Evolutionary conservation across 2,329 filamentous ascomycete genomes (phyloP).

Genomic region (Alternaria atra): DNA sequence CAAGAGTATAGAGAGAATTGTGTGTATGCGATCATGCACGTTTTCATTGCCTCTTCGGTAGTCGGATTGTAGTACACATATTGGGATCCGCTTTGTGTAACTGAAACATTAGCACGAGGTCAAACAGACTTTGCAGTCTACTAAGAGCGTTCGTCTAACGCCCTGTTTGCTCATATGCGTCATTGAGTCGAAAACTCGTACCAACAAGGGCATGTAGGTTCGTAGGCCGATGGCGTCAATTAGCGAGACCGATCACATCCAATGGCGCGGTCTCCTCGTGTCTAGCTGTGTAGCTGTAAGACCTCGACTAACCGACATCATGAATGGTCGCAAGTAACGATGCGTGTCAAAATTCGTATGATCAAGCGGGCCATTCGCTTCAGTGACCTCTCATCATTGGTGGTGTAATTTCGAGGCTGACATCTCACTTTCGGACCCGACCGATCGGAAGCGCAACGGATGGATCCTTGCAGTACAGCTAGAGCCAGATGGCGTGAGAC

Average conservation of each 20-base stretch:
- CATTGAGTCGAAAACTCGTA: neutral
- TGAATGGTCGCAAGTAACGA: neutral
- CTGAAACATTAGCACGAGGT: neutral
- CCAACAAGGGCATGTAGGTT: neutral
- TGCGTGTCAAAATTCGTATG: neutral
- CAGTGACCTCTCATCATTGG: neutral
- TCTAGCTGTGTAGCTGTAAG: neutral
- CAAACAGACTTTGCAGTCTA: neutral
- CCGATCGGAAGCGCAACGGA: constrained; percentile 4
- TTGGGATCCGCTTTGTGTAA: neutral
- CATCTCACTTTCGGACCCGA: neutral
- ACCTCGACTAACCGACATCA: neutral
- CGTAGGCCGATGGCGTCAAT: neutral
- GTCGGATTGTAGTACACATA: neutral
- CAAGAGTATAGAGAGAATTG: neutral
- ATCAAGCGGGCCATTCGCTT: too few species aligned
- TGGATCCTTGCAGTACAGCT: neutral
- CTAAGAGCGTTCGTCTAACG: neutral
- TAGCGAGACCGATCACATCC: neutral
- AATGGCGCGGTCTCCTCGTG: neutral
- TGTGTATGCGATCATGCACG: constrained; percentile 7
- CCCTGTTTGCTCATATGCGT: neutral
- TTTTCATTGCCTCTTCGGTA: neutral
- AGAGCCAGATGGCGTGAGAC: neutral
- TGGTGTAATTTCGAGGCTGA: neutral